Evolutionary conservation across 2,329 filamentous ascomycete genomes (phyloP), one percentile per base, ranked within the genome.

Genomic region (Dactylellina haptotyla): DNA sequence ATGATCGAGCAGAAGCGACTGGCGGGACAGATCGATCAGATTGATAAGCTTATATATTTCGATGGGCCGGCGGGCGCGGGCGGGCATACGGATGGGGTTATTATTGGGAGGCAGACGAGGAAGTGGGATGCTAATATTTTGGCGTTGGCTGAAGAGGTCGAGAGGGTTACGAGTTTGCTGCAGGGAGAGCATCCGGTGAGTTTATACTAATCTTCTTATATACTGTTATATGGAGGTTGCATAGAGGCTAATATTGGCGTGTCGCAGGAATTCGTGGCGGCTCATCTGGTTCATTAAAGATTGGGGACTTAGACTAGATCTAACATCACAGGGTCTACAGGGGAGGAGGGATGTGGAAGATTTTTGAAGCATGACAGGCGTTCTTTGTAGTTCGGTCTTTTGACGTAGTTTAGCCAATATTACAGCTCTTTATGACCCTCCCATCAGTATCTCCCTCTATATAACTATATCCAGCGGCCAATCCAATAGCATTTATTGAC

Each of bases 1-100:
- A 99, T 99, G 95, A 92, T 99, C 78, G 93, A 98, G 83, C 93
- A 97, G 81, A 93, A 92, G 8, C 88, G 95, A 30, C 82, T 99
- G 57, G 87, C 90, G 2, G 95, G 94, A 5, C 88, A 90, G 66
- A 98, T 99, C 78, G 94, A 99, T 81, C 95, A 99, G 83, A 93
- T 99, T 66, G 91, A 93, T 65, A 86, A 90, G 12, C 83, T 93
- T 9, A 93, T 99, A 71, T 93, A 89, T 83, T 99, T 99, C 80
- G 91, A 95, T 81, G 84, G 82, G 79, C 87, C 87, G 30, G 89
- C 92, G 78, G 89, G 88, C 5, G 89, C 87, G 2, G 87, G 87
- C 61, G 90, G 87, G 70, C 85, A 87, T n/a, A 84, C 87, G 26
- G 87, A 89, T 51, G 86, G 87, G 65, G 85, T 86, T 18, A 81